Conservation (phyloP, 371 early-diverging fungal species). For the Rhizopus microsporus region DNA sequence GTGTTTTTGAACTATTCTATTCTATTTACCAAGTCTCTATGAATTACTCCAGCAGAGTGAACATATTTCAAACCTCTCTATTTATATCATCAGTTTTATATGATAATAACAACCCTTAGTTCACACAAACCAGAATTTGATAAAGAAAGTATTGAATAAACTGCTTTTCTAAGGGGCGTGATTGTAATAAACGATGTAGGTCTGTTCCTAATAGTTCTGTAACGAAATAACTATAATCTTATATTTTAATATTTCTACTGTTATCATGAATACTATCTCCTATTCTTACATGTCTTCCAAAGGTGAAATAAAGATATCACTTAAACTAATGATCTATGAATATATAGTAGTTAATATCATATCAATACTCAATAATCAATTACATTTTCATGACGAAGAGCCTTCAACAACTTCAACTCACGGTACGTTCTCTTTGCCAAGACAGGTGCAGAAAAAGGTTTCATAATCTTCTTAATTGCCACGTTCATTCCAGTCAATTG, state of each 20-base stretch:
- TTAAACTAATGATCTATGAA: conserved; percentile 74
- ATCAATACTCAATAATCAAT: conserved; percentile 1
- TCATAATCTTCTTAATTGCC: conserved; percentile 94
- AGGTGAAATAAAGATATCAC: conserved; percentile 91
- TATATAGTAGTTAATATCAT: not conserved
- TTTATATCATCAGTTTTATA: too few relatives aligned
- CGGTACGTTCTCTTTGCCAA: conserved; percentile 93
- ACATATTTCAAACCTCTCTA: conserved; percentile 89
- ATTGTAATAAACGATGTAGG: conserved; percentile 85
- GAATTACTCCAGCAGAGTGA: conserved; percentile 94
- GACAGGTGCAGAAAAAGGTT: conserved; percentile 88
- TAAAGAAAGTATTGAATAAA: conserved; percentile 95
- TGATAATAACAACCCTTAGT: too few relatives aligned
- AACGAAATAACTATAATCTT: conserved; percentile 78
- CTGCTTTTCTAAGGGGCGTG: conserved; percentile 90
- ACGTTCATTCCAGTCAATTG: conserved; percentile 78
- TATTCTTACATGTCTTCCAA: conserved; percentile 81
- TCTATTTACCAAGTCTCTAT: conserved; percentile 80
- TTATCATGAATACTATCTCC: not conserved
- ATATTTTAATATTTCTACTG: not conserved
- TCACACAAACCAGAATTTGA: conserved; percentile 77
- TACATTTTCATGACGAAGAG: conserved; percentile 87
- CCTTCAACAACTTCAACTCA: conserved; percentile 89
- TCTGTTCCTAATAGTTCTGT: conserved; percentile 94
- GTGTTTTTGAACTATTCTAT: not conserved